Percentiles rank a stretch among this genome's conserved stretches.
These are phyloP conservation scores for Apocynum venetum DNA, from an alignment of 257 asterid genomes.

Conservation along the genomic window DNA sequence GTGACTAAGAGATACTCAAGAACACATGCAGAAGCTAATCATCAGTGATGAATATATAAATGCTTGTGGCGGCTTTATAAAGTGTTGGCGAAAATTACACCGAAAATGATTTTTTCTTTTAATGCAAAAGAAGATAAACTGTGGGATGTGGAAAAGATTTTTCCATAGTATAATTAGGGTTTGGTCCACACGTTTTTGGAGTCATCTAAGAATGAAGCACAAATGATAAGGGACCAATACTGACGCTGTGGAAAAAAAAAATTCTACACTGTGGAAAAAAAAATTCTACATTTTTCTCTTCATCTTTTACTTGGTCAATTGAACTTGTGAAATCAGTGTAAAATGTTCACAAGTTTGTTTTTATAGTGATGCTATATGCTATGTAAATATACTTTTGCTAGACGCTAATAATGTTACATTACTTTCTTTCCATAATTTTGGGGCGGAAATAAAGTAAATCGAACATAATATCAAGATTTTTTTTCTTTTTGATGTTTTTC, in stretches of 20 bases:
- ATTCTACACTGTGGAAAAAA: not conserved
- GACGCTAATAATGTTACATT: too few species aligned
- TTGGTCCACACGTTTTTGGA: constrained; percentile 16
- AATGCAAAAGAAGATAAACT: not conserved
- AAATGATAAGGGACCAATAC: not conserved
- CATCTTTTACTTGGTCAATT: constrained; percentile 6
- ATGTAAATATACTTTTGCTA: not conserved
- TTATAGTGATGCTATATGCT: too few species aligned
- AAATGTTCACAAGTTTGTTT: not conserved
- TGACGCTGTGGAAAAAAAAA: not conserved
- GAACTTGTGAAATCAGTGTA: not conserved
- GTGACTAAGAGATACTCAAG: too few species aligned
- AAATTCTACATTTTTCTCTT: not conserved
- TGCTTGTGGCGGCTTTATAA: too few species aligned
- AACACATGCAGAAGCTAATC: too few species aligned
- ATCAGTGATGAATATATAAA: too few species aligned
- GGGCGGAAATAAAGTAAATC: too few species aligned
- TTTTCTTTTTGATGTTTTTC: too few species aligned
- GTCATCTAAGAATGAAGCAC: not conserved
- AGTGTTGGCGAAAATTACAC: too few species aligned
- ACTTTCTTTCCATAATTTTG: too few species aligned
- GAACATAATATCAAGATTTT: too few species aligned
- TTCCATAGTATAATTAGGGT: not conserved
- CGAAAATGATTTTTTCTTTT: too few species aligned
- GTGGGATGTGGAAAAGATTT: not conserved